Conservation (phyloP, 1,284 basidiomycete species). For the Puccinia novopanici region DNA sequence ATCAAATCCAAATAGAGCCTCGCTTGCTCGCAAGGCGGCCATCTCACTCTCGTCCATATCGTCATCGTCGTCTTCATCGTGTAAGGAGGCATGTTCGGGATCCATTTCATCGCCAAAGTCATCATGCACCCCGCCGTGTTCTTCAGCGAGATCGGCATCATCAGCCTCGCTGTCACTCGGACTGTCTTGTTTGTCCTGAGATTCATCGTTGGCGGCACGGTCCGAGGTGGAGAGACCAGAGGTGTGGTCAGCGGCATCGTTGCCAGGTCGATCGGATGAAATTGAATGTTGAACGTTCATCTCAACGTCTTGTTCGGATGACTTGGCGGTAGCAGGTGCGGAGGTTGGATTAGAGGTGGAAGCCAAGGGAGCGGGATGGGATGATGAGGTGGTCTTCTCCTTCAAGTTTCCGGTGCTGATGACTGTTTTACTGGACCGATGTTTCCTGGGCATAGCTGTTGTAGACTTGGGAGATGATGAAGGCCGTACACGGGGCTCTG, state of each 20-base stretch:
- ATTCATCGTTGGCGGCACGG: too few relatives aligned
- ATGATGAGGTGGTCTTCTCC: slow-evolving; percentile 31
- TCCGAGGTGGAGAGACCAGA: too few relatives aligned
- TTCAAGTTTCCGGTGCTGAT: slow-evolving; percentile 16
- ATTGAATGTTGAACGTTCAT: slow-evolving; percentile 39
- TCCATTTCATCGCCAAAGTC: too few relatives aligned
- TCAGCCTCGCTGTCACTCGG: too few relatives aligned
- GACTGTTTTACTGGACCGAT: slow-evolving; percentile 26
- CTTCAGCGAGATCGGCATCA: too few relatives aligned
- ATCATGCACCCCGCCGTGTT: too few relatives aligned
- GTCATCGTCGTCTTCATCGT: too few relatives aligned
- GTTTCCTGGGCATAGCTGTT: slow-evolving; percentile 40
- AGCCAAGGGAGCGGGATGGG: slow-evolving; percentile 28
- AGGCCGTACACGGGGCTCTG: slow-evolving; percentile 1
- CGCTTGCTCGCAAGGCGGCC: slow-evolving; percentile 42
- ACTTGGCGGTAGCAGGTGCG: slow-evolving; percentile 21
- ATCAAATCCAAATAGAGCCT: slow-evolving; percentile 50
- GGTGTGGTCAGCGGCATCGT: too few relatives aligned
- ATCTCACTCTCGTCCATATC: too few relatives aligned
- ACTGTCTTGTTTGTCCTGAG: too few relatives aligned
- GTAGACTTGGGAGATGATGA: slow-evolving; percentile 20
- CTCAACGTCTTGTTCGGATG: slow-evolving; percentile 45
- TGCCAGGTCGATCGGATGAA: too few relatives aligned
- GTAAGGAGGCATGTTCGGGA: too few relatives aligned
- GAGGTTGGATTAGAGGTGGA: slow-evolving; percentile 38